phyloP scores from a whole-genome alignment of 2,329 filamentous ascomycete genomes.

The Drechslerella coelobrocha region DNA sequence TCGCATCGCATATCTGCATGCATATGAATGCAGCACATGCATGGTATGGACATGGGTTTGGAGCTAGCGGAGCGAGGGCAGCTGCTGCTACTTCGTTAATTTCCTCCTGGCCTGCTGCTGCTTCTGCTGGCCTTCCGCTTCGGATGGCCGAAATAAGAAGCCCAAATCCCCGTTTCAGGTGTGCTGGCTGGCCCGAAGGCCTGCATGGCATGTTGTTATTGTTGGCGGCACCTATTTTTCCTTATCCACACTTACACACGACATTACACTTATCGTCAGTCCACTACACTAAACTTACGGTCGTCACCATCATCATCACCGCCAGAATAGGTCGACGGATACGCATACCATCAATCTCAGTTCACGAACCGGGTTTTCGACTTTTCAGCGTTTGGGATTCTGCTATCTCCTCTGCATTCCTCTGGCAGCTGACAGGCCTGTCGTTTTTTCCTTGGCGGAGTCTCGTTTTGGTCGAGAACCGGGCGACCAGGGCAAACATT shows the following conservation, averaged over 20 bases:
- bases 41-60: constrained; percentile 8
- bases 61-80: constrained; percentile 50
- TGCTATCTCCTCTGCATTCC: too few relatives aligned
- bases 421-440: too few relatives aligned
- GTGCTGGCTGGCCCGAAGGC: constrained; percentile 47
- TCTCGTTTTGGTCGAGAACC: too few relatives aligned
- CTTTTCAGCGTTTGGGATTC: too few relatives aligned
- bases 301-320: constrained; percentile 17
- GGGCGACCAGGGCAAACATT: constrained; percentile 11
- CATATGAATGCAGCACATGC: constrained; percentile 8
- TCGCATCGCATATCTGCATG: constrained; percentile 42
- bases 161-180: constrained; percentile 46
- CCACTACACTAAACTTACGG: constrained; percentile 5
- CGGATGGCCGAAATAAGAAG: constrained; percentile 49
- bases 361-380: too few relatives aligned
- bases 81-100: constrained; percentile 16
- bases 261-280: constrained; percentile 50
- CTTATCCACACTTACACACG: constrained; percentile 35
- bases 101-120: constrained; percentile 50
- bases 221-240: constrained; percentile 46
- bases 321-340: neutral
- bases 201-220: constrained; percentile 40
- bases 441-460: too few relatives aligned
- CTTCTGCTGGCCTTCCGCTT: constrained; percentile 50
- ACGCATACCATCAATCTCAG: too few relatives aligned